These are phyloP conservation scores for Medakamo hakoo DNA, from an alignment of 139 green algal genomes.

Conservation along the genomic window DNA sequence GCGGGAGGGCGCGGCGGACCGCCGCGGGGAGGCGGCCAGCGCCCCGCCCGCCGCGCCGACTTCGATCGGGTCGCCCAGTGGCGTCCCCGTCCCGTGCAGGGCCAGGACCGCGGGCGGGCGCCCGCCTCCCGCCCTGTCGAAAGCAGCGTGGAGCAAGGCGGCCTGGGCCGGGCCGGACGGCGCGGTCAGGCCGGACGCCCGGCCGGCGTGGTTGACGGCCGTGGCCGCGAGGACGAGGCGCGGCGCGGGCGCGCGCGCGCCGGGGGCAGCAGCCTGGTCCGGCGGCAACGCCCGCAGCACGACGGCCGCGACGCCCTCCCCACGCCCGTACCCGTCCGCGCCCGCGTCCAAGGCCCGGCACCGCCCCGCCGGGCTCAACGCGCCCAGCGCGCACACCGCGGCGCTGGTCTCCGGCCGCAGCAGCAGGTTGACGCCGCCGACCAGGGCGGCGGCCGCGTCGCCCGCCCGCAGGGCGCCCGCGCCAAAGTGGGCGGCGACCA, in stretches of 20 bases:
- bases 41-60: slow-evolving; percentile 14
- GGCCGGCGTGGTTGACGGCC: slow-evolving; percentile 81
- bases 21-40: neutral
- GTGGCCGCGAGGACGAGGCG: slow-evolving; percentile 27
- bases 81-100: slow-evolving; percentile 28
- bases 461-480: slow-evolving; percentile 14
- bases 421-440: slow-evolving; percentile 24
- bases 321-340: slow-evolving; percentile 43
- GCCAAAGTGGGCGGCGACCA: slow-evolving; percentile 54
- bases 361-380: slow-evolving; percentile 23
- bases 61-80: slow-evolving; percentile 32
- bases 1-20: neutral
- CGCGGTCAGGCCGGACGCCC: slow-evolving; percentile 69
- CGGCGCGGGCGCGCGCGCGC: neutral
- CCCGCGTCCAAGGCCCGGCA: slow-evolving; percentile 35
- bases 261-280: neutral
- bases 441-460: slow-evolving; percentile 5
- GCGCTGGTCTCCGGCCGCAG: slow-evolving; percentile 11
- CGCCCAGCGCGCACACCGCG: slow-evolving; percentile 21
- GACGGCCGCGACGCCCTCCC: slow-evolving; percentile 19
- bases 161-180: slow-evolving; percentile 71
- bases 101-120: neutral
- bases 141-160: slow-evolving; percentile 5
- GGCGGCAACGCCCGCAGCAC: neutral
- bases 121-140: slow-evolving; percentile 17